Percentiles rank a stretch among this genome's conserved stretches.
Evolutionary conservation across 768 basidiomycete species (phyloP).

Genomic region (Auriscalpium vulgare): DNA sequence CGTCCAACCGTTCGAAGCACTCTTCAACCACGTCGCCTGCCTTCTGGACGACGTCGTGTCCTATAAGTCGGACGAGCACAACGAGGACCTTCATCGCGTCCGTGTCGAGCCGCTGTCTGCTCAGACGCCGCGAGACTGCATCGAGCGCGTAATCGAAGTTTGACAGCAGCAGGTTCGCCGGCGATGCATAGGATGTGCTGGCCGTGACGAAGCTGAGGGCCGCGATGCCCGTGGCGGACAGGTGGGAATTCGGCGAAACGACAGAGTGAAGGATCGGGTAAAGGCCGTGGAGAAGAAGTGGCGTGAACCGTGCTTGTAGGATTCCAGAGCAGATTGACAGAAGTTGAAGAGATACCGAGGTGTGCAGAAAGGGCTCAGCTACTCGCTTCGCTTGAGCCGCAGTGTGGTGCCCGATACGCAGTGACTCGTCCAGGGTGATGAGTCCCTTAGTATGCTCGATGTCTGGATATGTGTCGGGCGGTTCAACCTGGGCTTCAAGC

Average conservation of each 20-base stretch:
- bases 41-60: conserved; percentile 76
- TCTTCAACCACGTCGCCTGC: conserved; percentile 95
- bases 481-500: conserved; percentile 18
- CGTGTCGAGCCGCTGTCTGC: conserved; percentile 73
- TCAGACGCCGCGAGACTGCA: conserved; percentile 76
- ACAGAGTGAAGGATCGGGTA: conserved; percentile 86
- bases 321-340: conserved; percentile 67
- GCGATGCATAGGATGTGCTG: conserved; percentile 82
- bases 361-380: conserved; percentile 61
- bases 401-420: conserved; percentile 35
- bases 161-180: conserved; percentile 80
- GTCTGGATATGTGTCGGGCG: neutral
- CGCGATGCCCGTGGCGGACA: conserved; percentile 70
- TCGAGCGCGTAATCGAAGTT: conserved; percentile 98
- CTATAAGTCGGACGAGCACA: conserved; percentile 80
- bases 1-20: conserved; percentile 93
- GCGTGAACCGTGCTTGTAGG: conserved; percentile 61
- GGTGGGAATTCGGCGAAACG: conserved; percentile 58
- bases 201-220: conserved; percentile 63
- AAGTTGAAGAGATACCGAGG: conserved; percentile 61
- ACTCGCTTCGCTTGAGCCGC: conserved; percentile 20
- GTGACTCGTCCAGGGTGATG: conserved; percentile 10
- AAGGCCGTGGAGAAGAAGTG: conserved; percentile 67
- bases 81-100: conserved; percentile 85
- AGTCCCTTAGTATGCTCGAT: conserved; percentile 9